Evolutionary conservation across 1,284 basidiomycete genomes (phyloP).

Genomic region (Ganoderma meredithae): DNA sequence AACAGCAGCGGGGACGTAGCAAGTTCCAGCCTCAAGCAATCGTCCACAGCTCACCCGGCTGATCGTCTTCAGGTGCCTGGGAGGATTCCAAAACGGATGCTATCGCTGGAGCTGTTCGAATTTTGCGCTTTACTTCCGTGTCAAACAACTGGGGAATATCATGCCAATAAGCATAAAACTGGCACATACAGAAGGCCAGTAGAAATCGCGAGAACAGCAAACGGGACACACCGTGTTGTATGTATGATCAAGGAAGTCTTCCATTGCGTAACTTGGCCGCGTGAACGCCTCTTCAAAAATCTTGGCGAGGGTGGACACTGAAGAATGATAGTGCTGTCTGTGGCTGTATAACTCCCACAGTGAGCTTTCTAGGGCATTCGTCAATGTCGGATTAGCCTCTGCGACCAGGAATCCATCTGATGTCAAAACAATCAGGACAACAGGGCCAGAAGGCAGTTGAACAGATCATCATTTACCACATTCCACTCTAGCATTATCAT

Average conservation of each 20-base stretch:
- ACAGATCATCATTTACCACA: slow-evolving; percentile 43
- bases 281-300: slow-evolving; percentile 95
- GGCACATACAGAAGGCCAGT: not conserved
- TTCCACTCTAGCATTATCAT: slow-evolving; percentile 51
- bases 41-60: slow-evolving; percentile 28
- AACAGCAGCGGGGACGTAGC: not conserved
- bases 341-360: slow-evolving; percentile 93
- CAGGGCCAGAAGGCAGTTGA: slow-evolving; percentile 3
- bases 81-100: slow-evolving; percentile 19
- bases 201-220: not conserved
- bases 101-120: slow-evolving; percentile 81
- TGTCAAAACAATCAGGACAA: not conserved
- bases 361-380: slow-evolving; percentile 85
- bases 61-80: slow-evolving; percentile 20
- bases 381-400: slow-evolving; percentile 80
- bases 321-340: slow-evolving; percentile 84
- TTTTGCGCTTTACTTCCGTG: slow-evolving; percentile 81
- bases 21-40: slow-evolving; percentile 12
- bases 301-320: slow-evolving; percentile 84
- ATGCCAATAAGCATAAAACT: not conserved
- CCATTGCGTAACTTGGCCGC: slow-evolving; percentile 88
- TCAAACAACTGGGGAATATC: slow-evolving; percentile 76
- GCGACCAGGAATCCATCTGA: slow-evolving; percentile 79
- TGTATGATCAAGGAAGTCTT: slow-evolving; percentile 97
- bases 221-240: slow-evolving; percentile 81